Base-by-base conservation (phyloP, 169 alveolate genomes). In the Plasmodium gonderi region DNA sequence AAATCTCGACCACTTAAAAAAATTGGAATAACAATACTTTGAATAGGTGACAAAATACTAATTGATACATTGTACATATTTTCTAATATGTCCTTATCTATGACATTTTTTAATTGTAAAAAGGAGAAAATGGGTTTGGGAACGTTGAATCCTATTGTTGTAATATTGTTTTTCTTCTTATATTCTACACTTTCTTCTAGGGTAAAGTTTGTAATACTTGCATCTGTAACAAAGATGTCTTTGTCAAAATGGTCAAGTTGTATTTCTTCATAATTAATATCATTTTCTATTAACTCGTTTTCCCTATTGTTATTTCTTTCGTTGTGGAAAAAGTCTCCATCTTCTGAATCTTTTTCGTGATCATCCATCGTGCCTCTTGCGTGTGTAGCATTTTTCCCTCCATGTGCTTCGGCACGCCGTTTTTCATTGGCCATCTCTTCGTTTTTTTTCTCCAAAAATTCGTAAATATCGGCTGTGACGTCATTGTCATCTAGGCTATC, bases 1-100 rank as follows among this genome's bases (percentile, higher is more conserved):
- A 98, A 96, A 94, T 98, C 99, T 49, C 98, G 94, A 36, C 99
- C 99, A 51, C 97, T 85, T 11, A 96, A 91, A 38, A 96, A 97
- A 14, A 72, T 78, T 3, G 97, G 97, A n/a, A 95, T 92, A 2
- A 95, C 96, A 11, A 87, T 87, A 44, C 89, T 51, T 60, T 87
- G 93, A n/a, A 76, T 42, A 9, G 93, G 93, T 6, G 79, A 60
- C 65, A 87, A 60, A 23, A 64, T 75, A 47, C 79, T 87, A 44
- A 87, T 74, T 12, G 83, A 87, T 68, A 29, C 5, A 54, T 74
- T 65, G 54, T 87, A 87, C 74, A 87, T 87, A 75, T 75, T 87
- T 54, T 87, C 72, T 44, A 87, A 29, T 42, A 87, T 31, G 17
- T 75, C 80, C 36, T 87, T 38, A 45, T 87, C 80, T 54, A 87